phyloP scores from a whole-genome alignment of 352 stramenopile genomes.

The Sclerospora graminicola region DNA sequence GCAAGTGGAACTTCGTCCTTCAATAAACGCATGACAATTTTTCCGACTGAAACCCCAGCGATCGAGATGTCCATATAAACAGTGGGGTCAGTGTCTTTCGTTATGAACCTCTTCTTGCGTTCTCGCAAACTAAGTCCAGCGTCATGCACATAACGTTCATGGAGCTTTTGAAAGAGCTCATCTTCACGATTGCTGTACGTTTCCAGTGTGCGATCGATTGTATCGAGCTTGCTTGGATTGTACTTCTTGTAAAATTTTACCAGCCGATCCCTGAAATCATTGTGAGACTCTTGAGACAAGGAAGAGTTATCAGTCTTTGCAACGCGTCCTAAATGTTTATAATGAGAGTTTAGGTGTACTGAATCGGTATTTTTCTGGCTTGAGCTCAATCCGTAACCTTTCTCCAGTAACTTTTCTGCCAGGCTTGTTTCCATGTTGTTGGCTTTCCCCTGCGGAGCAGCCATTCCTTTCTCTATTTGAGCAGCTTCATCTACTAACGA shows the following conservation, averaged over 20 bases:
- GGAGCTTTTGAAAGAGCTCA: conserved; percentile 57
- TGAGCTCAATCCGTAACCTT: conserved; percentile 37
- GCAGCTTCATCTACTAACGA: conserved; percentile 26
- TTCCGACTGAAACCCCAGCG: conserved; percentile 58
- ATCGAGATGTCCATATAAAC: conserved; percentile 95
- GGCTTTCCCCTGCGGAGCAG: neutral
- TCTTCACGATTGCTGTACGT: conserved; percentile 48
- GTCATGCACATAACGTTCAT: conserved; percentile 43
- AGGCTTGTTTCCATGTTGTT: conserved; percentile 20
- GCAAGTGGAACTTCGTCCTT: conserved; percentile 89
- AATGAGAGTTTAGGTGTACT: neutral
- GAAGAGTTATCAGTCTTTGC: neutral
- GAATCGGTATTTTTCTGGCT: conserved; percentile 3
- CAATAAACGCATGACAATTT: conserved; percentile 93
- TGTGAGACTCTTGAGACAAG: neutral
- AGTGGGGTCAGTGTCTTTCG: conserved; percentile 58
- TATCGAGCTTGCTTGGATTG: conserved; percentile 44
- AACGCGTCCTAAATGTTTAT: neutral
- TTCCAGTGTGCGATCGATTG: conserved; percentile 46
- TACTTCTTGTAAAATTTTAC: conserved; percentile 59
- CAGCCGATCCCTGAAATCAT: conserved; percentile 28
- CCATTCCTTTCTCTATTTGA: conserved; percentile 10
- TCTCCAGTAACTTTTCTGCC: conserved; percentile 30
- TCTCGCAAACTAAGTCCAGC: conserved; percentile 22
- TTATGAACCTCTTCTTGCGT: conserved; percentile 41